phyloP scores from a whole-genome alignment of 805 yeast species.

The Pichia thaimueangensis region DNA sequence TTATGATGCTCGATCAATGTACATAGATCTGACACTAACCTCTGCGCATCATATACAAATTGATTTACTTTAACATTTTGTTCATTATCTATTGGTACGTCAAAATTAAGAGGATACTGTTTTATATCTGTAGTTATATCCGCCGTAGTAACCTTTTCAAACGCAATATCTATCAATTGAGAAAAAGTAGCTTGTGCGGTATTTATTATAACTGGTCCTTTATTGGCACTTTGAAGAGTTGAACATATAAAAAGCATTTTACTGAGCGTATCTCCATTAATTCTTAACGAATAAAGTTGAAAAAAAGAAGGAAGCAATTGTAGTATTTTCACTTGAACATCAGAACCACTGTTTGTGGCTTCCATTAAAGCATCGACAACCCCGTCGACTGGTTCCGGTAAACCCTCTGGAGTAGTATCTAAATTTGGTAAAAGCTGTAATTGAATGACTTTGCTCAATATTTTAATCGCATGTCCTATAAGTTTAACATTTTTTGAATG shows the following conservation, averaged over 20 bases:
- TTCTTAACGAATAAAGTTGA: constrained; percentile 50
- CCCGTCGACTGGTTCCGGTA: constrained; percentile 32
- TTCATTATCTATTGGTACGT: constrained; percentile 42
- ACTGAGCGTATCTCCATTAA: constrained; percentile 51
- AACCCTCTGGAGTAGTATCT: constrained; percentile 20
- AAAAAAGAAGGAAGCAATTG: constrained; percentile 76
- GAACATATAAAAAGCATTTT: constrained; percentile 65
- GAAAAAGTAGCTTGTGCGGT: constrained; percentile 93
- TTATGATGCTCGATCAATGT: constrained; percentile 52
- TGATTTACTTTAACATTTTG: constrained; percentile 39
- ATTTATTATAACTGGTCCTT: constrained; percentile 71
- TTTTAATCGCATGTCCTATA: constrained; percentile 63
- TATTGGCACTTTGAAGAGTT: constrained; percentile 59
- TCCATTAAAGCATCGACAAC: constrained; percentile 65
- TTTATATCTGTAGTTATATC: constrained; percentile 31
- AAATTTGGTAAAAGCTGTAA: constrained; percentile 47
- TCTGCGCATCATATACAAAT: constrained; percentile 61
- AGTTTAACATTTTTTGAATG: constrained; percentile 69
- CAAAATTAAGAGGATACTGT: constrained; percentile 12
- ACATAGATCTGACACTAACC: constrained; percentile 69
- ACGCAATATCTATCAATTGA: constrained; percentile 72
- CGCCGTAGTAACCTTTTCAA: constrained; percentile 54
- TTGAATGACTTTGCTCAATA: constrained; percentile 56
- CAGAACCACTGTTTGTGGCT: constrained; percentile 67
- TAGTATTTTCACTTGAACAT: constrained; percentile 72